A percentile compares a stretch with the other conserved stretches of the same genome.
Evolutionary conservation across 1,284 basidiomycete species (phyloP).

Genomic region (Ceratobasidium sp.): DNA sequence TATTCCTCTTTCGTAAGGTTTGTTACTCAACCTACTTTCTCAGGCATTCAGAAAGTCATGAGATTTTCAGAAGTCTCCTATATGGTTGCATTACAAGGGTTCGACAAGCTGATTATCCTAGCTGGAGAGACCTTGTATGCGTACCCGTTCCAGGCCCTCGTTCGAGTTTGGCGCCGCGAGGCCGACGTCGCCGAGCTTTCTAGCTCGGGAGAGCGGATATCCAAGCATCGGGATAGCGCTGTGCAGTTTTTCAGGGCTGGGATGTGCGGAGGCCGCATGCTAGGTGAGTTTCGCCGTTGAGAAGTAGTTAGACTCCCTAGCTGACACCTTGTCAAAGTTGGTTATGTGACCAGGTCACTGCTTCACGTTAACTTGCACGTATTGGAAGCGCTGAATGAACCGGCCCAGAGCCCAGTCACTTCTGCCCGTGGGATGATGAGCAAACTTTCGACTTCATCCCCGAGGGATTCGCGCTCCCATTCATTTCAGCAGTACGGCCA

Average conservation of each 20-base stretch:
- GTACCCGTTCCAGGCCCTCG: slow-evolving; percentile 75
- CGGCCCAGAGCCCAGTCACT: slow-evolving; percentile 48
- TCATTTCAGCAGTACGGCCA: slow-evolving; percentile 71
- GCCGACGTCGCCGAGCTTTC: slow-evolving; percentile 61
- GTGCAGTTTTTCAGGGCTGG: slow-evolving; percentile 70
- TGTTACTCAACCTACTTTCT: background rate
- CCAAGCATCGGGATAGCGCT: slow-evolving; percentile 58
- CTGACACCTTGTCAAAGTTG: slow-evolving; percentile 58
- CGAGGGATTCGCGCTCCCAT: slow-evolving; percentile 47
- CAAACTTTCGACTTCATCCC: slow-evolving; percentile 11
- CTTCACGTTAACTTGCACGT: slow-evolving; percentile 66
- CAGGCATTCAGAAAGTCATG: slow-evolving; percentile 69
- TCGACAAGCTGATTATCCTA: slow-evolving; percentile 74
- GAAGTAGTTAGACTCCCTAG: background rate
- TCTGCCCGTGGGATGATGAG: slow-evolving; percentile 24
- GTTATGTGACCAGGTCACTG: slow-evolving; percentile 71
- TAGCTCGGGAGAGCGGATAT: slow-evolving; percentile 67
- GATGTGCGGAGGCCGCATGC: slow-evolving; percentile 61
- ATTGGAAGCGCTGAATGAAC: slow-evolving; percentile 55
- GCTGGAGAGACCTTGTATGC: slow-evolving; percentile 66
- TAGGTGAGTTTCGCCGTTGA: slow-evolving; percentile 58
- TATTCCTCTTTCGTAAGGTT: background rate
- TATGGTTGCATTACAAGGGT: slow-evolving; percentile 66
- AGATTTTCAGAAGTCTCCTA: slow-evolving; percentile 61
- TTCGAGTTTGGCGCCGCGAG: slow-evolving; percentile 64